Conservation (phyloP, 306 rosid genomes). For the Amphicarpaea edgeworthii region DNA sequence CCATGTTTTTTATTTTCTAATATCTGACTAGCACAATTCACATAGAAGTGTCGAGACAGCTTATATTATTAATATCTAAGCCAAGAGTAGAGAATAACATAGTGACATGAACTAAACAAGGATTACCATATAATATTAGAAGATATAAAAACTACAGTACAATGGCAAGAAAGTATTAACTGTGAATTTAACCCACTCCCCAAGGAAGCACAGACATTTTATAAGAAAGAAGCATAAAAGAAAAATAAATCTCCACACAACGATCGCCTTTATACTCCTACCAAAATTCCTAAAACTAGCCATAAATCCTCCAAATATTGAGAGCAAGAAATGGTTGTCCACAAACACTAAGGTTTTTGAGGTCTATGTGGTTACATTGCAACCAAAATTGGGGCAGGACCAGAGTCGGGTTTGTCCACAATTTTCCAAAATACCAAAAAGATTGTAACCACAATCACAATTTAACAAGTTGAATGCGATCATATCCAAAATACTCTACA, state of each 20-base stretch:
- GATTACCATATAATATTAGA: not conserved
- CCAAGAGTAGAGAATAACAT: not conserved
- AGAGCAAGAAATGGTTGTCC: not conserved
- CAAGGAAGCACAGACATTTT: not conserved
- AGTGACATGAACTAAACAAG: not conserved
- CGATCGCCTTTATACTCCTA: not conserved
- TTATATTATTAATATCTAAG: not conserved
- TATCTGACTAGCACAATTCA: not conserved
- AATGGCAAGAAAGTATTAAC: not conserved
- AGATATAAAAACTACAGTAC: slow-evolving; percentile 9
- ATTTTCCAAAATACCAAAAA: not conserved
- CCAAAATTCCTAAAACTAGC: slow-evolving; percentile 10
- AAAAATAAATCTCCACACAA: slow-evolving; percentile 3
- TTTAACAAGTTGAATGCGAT: not conserved
- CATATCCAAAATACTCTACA: slow-evolving; percentile 2
- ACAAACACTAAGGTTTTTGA: not conserved
- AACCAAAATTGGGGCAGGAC: not conserved
- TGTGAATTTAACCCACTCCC: slow-evolving; percentile 2
- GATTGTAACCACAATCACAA: not conserved
- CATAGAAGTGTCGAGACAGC: not conserved
- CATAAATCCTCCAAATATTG: slow-evolving; percentile 11
- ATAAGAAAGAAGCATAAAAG: not conserved
- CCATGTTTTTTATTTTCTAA: not conserved
- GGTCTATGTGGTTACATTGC: no score
- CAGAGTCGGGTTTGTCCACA: no score